Percentiles rank a stretch among this genome's conserved stretches.
Conservation (phyloP, 345 rosid genomes). For the Gynandropsis gynandra region DNA sequence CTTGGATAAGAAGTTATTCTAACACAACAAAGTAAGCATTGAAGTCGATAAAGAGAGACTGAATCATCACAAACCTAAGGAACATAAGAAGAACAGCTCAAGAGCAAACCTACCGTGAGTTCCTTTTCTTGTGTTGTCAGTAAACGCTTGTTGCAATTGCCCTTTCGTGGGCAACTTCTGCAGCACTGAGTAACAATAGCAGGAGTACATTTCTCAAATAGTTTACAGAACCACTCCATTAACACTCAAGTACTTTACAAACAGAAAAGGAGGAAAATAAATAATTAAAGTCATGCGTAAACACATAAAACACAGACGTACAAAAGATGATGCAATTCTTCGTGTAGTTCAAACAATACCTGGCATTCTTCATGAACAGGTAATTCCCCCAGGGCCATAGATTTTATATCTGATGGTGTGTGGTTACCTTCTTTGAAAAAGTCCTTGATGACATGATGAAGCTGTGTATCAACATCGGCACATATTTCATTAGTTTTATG, state of each 20-base stretch:
- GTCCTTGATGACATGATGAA: constrained; percentile 37
- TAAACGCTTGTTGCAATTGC: constrained; percentile 33
- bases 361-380: constrained; percentile 30
- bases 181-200: constrained; percentile 37
- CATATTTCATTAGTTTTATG: constrained; percentile 4
- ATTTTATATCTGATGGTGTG: constrained; percentile 21
- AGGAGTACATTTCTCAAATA: constrained; percentile 6
- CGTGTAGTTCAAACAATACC: constrained; percentile 27
- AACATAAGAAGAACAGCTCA: neutral
- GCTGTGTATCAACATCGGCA: constrained; percentile 30
- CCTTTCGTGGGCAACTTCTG: constrained; percentile 37
- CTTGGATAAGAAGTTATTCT: constrained; percentile 1
- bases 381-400: constrained; percentile 38
- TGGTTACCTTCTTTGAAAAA: constrained; percentile 28
- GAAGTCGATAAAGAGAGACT: neutral
- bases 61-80: neutral
- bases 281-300: neutral
- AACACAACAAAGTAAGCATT: neutral
- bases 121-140: constrained; percentile 66
- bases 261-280: no score
- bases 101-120: constrained; percentile 45
- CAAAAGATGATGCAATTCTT: neutral
- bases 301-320: neutral
- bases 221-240: neutral
- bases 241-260: no score